Evolutionary conservation across 345 rosid species (phyloP), one percentile per base, ranked within the genome.

Genomic region (Aurinia saxatilis): DNA sequence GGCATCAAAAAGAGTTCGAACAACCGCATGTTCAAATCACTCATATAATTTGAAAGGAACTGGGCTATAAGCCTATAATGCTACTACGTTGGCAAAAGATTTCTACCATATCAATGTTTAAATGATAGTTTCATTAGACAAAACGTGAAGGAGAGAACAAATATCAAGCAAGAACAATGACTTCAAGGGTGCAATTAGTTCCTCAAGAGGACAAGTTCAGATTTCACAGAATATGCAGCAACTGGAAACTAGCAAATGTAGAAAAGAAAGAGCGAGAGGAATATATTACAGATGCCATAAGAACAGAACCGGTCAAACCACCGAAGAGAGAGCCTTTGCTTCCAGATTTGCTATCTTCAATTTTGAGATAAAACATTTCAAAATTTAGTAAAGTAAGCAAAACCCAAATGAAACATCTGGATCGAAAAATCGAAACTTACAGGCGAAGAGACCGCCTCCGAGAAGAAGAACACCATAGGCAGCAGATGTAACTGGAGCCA

Each of bases 321-420:
- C 96, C 96, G 35, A 78, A 78, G 17, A 87, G 84, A 11, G 98
- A 91, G 7, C 91, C 89, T 25, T 85, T 85, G 68, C 96, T 87
- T 62, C 84, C 85, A 12, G 96, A 91, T 71, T 57, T 82, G 23
- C 55, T 44, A 71, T 71, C 96, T 85, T 75, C 60, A 75, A 45
- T 42, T 49, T 36, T 36, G 2, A 19, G 7, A 47, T n/a, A 13
- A 57, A 57, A 34, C 39, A 6, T 10, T 34, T 4, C 50, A 47
- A 45, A 36, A 10, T 19, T 15, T 42, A 65, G 37, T 11, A 13
- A 10, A 58, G 5, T 23, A 8, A 25, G 16, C 34, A 1, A 52
- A 16, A 23, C 17, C 27, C 3, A 37, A 46, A 14, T 7, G 21
- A 41, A 63, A 27, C 23, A 8, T 8, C 17, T 30, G 36, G 7